Evolutionary conservation across 2,329 filamentous ascomycete species (phyloP).

Genomic region (Hymenoscyphus scutula): DNA sequence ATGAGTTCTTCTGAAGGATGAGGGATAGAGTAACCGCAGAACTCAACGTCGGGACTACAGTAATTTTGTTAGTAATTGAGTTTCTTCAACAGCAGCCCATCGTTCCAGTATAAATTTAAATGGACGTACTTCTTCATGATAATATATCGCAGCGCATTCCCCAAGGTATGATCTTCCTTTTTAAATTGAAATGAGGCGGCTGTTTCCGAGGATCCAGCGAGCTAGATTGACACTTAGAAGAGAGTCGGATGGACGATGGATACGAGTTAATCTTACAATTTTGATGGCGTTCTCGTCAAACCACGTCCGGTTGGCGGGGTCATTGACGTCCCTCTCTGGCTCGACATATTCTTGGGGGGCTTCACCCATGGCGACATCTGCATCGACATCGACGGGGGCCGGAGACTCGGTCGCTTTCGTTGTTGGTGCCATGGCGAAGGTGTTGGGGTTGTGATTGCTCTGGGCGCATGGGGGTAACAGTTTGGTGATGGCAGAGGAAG

Average conservation of each 20-base stretch:
- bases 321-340: constrained; percentile 10
- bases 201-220: constrained; percentile 80
- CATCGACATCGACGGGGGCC: constrained; percentile 8
- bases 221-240: constrained; percentile 47
- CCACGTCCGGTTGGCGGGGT: constrained; percentile 18
- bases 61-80: constrained; percentile 5
- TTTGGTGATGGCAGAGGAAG: background rate
- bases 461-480: constrained; percentile 12
- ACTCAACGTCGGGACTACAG: constrained; percentile 85
- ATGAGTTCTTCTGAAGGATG: constrained; percentile 95
- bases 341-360: background rate
- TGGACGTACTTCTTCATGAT: constrained; percentile 93
- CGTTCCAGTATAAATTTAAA: background rate
- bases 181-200: constrained; percentile 95
- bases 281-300: constrained; percentile 28
- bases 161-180: constrained; percentile 90
- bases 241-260: background rate
- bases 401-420: constrained; percentile 19
- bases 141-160: constrained; percentile 89
- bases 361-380: constrained; percentile 30
- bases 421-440: constrained; percentile 22
- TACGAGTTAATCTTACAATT: constrained; percentile 27
- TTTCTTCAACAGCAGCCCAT: background rate
- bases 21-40: constrained; percentile 96
- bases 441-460: constrained; percentile 1